phyloP scores from a whole-genome alignment of 1,139 yeast genomes.

The Kodamaea plutei region DNA sequence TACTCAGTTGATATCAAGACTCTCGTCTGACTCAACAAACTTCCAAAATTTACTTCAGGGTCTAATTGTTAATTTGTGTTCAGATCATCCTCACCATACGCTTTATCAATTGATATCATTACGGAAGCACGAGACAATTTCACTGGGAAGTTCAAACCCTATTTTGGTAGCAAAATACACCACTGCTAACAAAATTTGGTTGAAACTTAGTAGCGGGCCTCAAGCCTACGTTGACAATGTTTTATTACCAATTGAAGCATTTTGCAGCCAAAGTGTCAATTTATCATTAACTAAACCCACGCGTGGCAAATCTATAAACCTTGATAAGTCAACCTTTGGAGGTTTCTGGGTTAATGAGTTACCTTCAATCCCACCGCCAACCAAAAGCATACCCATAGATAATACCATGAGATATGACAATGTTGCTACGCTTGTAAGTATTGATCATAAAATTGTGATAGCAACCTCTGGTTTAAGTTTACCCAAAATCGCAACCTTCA shows the following conservation, averaged over 20 bases:
- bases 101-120: slow-evolving; percentile 65
- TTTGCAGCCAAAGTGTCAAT: slow-evolving; percentile 48
- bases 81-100: slow-evolving; percentile 73
- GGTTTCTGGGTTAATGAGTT: slow-evolving; percentile 53
- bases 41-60: slow-evolving; percentile 57
- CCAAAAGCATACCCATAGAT: slow-evolving; percentile 43
- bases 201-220: slow-evolving; percentile 18
- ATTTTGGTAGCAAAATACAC: slow-evolving; percentile 43
- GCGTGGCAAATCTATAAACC: slow-evolving; percentile 29
- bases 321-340: slow-evolving; percentile 42
- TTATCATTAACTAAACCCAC: slow-evolving; percentile 49
- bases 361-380: slow-evolving; percentile 67
- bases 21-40: slow-evolving; percentile 41
- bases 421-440: slow-evolving; percentile 45
- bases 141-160: slow-evolving; percentile 25
- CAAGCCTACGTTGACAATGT: slow-evolving; percentile 17
- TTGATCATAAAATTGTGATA: slow-evolving; percentile 46
- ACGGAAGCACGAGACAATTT: slow-evolving; percentile 38
- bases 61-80: slow-evolving; percentile 49
- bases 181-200: slow-evolving; percentile 51
- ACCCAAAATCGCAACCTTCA: slow-evolving; percentile 69
- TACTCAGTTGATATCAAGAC: slow-evolving; percentile 75
- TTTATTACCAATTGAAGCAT: slow-evolving; percentile 39
- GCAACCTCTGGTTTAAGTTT: slow-evolving; percentile 82
- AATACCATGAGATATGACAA: slow-evolving; percentile 40